Evolutionary conservation across 331 rosid species (phyloP).

Genomic region (Quercus phellos): DNA sequence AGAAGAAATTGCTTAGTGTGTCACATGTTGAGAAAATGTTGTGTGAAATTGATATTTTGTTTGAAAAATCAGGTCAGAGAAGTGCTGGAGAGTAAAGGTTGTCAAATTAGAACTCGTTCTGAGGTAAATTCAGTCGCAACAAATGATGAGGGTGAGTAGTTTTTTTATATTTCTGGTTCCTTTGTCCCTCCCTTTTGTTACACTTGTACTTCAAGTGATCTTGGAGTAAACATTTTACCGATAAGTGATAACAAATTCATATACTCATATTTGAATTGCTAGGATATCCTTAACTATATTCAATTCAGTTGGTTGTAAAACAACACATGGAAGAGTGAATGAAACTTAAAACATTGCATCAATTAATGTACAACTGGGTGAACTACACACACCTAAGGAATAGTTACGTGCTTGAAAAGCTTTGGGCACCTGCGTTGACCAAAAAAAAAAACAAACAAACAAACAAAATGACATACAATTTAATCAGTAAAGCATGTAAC

Average conservation of each 20-base stretch:
- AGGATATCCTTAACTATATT: neutral
- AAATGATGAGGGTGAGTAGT: constrained; percentile 48
- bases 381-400: too few species aligned
- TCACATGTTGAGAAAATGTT: neutral
- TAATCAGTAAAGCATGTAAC: too few species aligned
- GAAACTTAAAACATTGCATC: neutral
- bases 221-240: neutral
- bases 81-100: constrained; percentile 51
- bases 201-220: neutral
- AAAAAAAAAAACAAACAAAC: too few species aligned
- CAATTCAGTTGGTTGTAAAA: neutral
- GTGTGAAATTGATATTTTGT: neutral
- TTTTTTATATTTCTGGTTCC: neutral
- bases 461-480: too few species aligned
- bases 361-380: too few species aligned
- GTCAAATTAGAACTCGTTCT: constrained; percentile 42
- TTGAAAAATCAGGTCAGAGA: constrained; percentile 52
- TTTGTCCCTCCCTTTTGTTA: neutral
- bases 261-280: neutral
- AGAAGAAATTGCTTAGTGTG: neutral
- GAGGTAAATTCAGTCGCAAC: constrained; percentile 54
- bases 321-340: neutral
- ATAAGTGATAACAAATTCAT: neutral
- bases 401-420: too few species aligned
- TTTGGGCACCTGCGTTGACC: too few species aligned